Evolutionary conservation across 352 stramenopile genomes (phyloP), one percentile per base, ranked within the genome.

Genomic region (Phytophthora gonapodyides): DNA sequence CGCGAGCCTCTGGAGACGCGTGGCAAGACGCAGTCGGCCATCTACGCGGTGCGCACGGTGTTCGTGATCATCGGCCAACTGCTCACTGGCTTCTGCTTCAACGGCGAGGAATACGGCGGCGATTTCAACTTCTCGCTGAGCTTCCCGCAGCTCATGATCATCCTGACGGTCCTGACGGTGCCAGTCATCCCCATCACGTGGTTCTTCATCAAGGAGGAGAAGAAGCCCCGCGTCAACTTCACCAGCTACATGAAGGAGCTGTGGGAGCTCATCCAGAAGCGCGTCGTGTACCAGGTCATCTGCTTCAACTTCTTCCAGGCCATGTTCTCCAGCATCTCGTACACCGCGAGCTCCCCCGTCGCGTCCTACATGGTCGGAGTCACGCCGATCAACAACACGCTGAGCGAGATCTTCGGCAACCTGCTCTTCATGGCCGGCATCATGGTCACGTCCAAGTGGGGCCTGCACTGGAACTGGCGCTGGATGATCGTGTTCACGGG

Each of bases 261-360:
- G 7, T 82, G 64, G 57, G 19, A 46, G 9, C 41, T 80, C 11
- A 16, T 82, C 17, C 62, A 80, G 56, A 52, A 47, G 30, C 64
- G 64, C 40, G 70, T 49, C 16, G 51, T 82, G 57, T 75, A 71
- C 50, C 69, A 79, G 35, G 44, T 80, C 53, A 58, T 82, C 17
- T 30, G 57, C 30, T 78, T 69, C 52, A 59, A 54, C 37, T 76
- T 82, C 45, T 60, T 76, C 36, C 54, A 44, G 31, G 57, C 52
- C 16, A 44, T 79, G 47, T 76, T 81, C 57, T 51, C 33, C 5
- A 54, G 46, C 38, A 67, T 78, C 24, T 52, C 37, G 41, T 66
- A 61, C 42, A 69, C 56, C 1, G 61, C 57, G 27, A 46, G 45
- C 27, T 47, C 35, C 11, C 62, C 67, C 45, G 54, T 74, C 38